Evolutionary conservation across 306 rosid species (phyloP).

Genomic region (peach (Prunus persica)): DNA sequence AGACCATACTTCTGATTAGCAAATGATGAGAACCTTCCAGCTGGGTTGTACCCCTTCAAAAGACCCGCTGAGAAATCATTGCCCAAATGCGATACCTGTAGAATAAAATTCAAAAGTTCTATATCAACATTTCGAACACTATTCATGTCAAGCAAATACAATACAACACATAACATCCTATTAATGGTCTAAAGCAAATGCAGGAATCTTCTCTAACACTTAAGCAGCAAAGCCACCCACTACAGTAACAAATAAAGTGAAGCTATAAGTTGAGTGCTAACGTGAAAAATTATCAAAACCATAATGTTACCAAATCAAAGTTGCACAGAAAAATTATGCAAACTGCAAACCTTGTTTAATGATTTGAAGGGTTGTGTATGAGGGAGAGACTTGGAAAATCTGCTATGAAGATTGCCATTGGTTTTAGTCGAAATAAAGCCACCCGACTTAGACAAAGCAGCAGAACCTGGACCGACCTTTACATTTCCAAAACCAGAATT

Average conservation of each 20-base stretch:
- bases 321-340: background rate
- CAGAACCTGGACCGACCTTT: slow-evolving; percentile 27
- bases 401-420: slow-evolving; percentile 32
- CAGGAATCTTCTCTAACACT: background rate
- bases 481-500: slow-evolving; percentile 27
- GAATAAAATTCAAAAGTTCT: slow-evolving; percentile 11
- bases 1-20: slow-evolving; percentile 34
- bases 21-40: slow-evolving; percentile 37
- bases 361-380: slow-evolving; percentile 29
- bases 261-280: background rate
- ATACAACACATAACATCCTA: background rate
- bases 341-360: slow-evolving; percentile 51
- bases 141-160: background rate
- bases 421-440: slow-evolving; percentile 25
- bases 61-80: slow-evolving; percentile 40
- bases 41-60: slow-evolving; percentile 41
- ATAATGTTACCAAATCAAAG: background rate
- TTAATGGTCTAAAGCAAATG: background rate
- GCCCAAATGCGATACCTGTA: slow-evolving; percentile 48
- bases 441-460: slow-evolving; percentile 35
- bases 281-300: background rate
- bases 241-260: background rate
- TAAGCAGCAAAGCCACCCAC: background rate
- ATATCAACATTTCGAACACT: background rate
- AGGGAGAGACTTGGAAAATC: slow-evolving; percentile 30